These are phyloP conservation scores for Jamesozyma spencerorum DNA, from an alignment of 805 yeast species.

Conservation along the genomic window DNA sequence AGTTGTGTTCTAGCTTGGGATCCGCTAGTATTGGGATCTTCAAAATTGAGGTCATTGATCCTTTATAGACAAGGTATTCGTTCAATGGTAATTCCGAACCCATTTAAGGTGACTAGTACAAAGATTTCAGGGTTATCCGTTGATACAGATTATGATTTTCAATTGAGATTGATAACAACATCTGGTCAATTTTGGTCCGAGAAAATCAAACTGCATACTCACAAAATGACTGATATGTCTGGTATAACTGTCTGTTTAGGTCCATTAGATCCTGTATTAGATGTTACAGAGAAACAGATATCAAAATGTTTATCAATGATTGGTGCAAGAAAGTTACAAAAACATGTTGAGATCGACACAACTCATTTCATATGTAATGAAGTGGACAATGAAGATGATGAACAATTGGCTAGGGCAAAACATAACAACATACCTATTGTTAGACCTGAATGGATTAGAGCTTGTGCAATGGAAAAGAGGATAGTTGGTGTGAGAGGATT, in stretches of 20 bases:
- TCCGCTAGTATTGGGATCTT: slow-evolving; percentile 69
- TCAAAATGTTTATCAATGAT: slow-evolving; percentile 53
- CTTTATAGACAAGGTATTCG: slow-evolving; percentile 53
- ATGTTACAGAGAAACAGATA: slow-evolving; percentile 45
- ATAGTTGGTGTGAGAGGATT: slow-evolving; percentile 89
- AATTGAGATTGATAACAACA: slow-evolving; percentile 72
- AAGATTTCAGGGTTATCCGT: slow-evolving; percentile 87
- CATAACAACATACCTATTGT: slow-evolving; percentile 87
- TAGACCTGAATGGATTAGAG: slow-evolving; percentile 93
- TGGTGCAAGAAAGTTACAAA: slow-evolving; percentile 75
- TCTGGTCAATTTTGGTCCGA: slow-evolving; percentile 80
- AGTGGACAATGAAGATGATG: slow-evolving; percentile 23
- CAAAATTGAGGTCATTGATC: slow-evolving; percentile 65
- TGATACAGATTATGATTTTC: slow-evolving; percentile 73
- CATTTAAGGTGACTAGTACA: slow-evolving; percentile 66
- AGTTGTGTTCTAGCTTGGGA: slow-evolving; percentile 95
- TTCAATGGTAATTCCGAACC: slow-evolving; percentile 79
- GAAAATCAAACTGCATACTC: slow-evolving; percentile 63
- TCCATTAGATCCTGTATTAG: slow-evolving; percentile 50
- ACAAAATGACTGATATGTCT: slow-evolving; percentile 88
- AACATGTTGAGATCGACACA: slow-evolving; percentile 73
- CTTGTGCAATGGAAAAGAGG: slow-evolving; percentile 81
- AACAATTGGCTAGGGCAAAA: slow-evolving; percentile 66
- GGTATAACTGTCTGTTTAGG: slow-evolving; percentile 92
- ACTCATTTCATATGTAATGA: slow-evolving; percentile 72